Percentiles rank a stretch among this genome's conserved stretches.
phyloP scores from a whole-genome alignment of 257 asterid species.

The Gynochthodes officinalis region DNA sequence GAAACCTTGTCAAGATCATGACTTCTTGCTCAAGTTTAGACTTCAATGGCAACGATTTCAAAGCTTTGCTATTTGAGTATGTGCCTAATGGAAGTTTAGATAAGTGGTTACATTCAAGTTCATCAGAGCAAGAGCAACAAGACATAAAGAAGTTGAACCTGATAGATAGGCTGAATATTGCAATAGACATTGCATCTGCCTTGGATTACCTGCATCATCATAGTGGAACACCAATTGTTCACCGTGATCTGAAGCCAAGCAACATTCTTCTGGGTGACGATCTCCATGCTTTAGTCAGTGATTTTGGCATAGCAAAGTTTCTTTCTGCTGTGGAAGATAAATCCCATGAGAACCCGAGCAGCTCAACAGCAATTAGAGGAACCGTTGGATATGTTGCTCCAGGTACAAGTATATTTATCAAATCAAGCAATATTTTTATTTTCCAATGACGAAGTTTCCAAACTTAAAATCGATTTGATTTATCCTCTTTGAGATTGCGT shows the following conservation, averaged over 20 bases:
- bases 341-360: slow-evolving; percentile 8
- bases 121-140: slow-evolving; percentile 5
- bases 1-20: slow-evolving; percentile 28
- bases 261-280: slow-evolving; percentile 30
- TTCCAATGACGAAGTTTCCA: neutral
- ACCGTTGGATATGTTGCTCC: slow-evolving; percentile 45
- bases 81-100: slow-evolving; percentile 37
- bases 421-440: neutral
- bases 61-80: slow-evolving; percentile 32
- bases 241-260: slow-evolving; percentile 31
- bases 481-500: too few relatives aligned
- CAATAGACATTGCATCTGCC: slow-evolving; percentile 33
- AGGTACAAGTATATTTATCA: slow-evolving; percentile 20
- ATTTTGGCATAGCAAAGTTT: slow-evolving; percentile 37
- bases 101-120: slow-evolving; percentile 23
- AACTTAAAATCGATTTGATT: too few relatives aligned
- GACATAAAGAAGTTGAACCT: slow-evolving; percentile 11
- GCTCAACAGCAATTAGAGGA: slow-evolving; percentile 32
- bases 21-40: slow-evolving; percentile 30
- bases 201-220: slow-evolving; percentile 34
- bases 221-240: slow-evolving; percentile 25
- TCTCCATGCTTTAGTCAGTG: slow-evolving; percentile 26
- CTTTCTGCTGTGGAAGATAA: slow-evolving; percentile 6
- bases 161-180: slow-evolving; percentile 25
- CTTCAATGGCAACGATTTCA: slow-evolving; percentile 29